Evolutionary conservation across 2,329 filamentous ascomycete species (phyloP).

Genomic region (Penicillium nordicum): DNA sequence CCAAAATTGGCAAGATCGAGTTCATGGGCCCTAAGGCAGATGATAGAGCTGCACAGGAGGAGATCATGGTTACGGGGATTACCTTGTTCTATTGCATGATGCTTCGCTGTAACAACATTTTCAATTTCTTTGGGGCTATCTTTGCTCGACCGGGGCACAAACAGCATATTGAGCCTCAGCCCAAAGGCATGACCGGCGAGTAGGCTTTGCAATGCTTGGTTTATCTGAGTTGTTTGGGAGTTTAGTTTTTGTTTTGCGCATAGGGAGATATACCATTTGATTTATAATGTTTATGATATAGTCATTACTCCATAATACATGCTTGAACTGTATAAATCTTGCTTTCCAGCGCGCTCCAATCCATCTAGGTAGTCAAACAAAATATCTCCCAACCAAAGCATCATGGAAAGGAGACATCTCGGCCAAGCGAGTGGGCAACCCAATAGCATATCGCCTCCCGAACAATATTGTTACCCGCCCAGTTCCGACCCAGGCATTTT

Average conservation of each 20-base stretch:
- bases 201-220: background rate
- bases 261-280: background rate
- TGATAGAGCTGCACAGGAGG: slow-evolving; percentile 22
- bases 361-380: background rate
- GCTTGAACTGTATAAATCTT: background rate
- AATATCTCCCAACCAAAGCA: background rate
- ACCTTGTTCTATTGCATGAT: slow-evolving; percentile 29
- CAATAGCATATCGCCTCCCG: background rate
- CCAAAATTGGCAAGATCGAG: slow-evolving; percentile 27
- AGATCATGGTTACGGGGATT: slow-evolving; percentile 30
- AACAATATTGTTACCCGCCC: slow-evolving; percentile 1
- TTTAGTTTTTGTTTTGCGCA: background rate
- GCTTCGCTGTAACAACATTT: slow-evolving; percentile 22
- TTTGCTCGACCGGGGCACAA: slow-evolving; percentile 20
- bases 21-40: slow-evolving; percentile 22
- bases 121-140: slow-evolving; percentile 24
- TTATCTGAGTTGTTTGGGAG: background rate
- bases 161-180: slow-evolving; percentile 7
- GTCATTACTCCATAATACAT: background rate
- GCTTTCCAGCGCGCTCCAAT: background rate
- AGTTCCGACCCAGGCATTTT: slow-evolving; percentile 3
- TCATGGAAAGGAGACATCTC: background rate
- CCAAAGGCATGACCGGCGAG: background rate
- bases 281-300: background rate
- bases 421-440: background rate